These are phyloP conservation scores for Dactylonectria macrodidyma DNA, from an alignment of 2,329 filamentous ascomycete species.

Conservation along the genomic window DNA sequence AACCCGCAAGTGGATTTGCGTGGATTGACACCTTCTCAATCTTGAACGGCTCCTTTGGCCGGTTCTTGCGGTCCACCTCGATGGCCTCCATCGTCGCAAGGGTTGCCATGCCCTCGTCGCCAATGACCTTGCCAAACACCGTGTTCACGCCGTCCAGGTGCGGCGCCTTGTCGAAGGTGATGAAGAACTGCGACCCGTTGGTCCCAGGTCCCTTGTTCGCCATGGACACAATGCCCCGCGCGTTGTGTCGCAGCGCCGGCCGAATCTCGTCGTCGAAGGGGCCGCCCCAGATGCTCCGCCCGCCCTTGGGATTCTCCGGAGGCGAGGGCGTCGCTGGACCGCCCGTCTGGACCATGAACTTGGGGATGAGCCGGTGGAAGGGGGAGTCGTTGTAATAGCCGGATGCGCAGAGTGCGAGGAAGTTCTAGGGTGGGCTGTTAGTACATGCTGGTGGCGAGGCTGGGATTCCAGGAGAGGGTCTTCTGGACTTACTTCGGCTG, in stretches of 20 bases:
- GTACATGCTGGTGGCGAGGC: constrained; percentile 11
- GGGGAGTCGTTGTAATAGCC: constrained; percentile 82
- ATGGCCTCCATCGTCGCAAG: constrained; percentile 80
- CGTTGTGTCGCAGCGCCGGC: constrained; percentile 77
- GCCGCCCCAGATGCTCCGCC: constrained; percentile 80
- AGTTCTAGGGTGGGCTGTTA: constrained; percentile 73
- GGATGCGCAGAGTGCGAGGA: constrained; percentile 87
- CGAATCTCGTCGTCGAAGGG: constrained; percentile 87
- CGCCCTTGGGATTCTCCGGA: constrained; percentile 75
- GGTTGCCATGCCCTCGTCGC: constrained; percentile 74
- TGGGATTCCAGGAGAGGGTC: background rate
- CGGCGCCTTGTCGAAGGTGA: constrained; percentile 82
- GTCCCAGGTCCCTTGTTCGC: constrained; percentile 82
- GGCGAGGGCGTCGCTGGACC: constrained; percentile 68
- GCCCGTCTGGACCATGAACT: constrained; percentile 87
- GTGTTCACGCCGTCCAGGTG: constrained; percentile 90
- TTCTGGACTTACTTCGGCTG: constrained; percentile 76
- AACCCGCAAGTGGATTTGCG: constrained; percentile 82
- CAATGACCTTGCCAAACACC: constrained; percentile 83
- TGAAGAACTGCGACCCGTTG: constrained; percentile 87
- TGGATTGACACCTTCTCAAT: constrained; percentile 83
- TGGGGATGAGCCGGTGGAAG: constrained; percentile 85
- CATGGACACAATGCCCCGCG: constrained; percentile 81
- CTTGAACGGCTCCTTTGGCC: constrained; percentile 76
- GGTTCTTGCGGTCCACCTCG: constrained; percentile 83